Percentiles rank a stretch among this genome's conserved stretches.
Conservation (phyloP, 805 yeast species). For the Isabelozyma pseudorhagii region DNA sequence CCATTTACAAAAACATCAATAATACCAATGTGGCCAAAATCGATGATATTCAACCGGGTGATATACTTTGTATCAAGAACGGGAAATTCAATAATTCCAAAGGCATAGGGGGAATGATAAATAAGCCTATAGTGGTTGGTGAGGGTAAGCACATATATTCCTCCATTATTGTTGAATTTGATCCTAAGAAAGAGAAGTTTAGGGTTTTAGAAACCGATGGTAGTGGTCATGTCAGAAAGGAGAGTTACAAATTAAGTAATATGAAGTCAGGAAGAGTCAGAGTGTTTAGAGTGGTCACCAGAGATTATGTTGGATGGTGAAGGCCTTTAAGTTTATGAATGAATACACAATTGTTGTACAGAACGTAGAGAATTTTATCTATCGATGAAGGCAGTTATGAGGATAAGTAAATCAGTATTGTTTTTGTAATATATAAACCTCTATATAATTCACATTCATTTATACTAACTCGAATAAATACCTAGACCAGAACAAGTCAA, state of each 20-base stretch:
- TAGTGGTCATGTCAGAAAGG: conserved; percentile 52
- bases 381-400: no score
- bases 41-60: conserved; percentile 79
- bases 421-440: background rate
- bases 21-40: conserved; percentile 41
- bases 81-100: conserved; percentile 75
- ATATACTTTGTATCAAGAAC: conserved; percentile 69
- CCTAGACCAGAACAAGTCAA: conserved; percentile 5
- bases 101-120: conserved; percentile 28
- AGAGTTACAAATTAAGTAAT: conserved; percentile 65
- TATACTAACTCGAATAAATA: conserved; percentile 1
- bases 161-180: conserved; percentile 70
- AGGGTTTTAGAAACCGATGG: conserved; percentile 59
- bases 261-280: conserved; percentile 76
- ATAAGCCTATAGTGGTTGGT: conserved; percentile 53
- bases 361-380: background rate
- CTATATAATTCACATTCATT: background rate
- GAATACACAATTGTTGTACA: background rate
- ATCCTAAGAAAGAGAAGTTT: conserved; percentile 65
- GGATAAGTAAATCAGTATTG: no score
- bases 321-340: background rate
- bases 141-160: conserved; percentile 40
- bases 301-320: conserved; percentile 72
- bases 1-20: conserved; percentile 52
- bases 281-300: conserved; percentile 76